These are phyloP conservation scores for Hypoxylon sp. DNA, from an alignment of 2,329 filamentous ascomycete species.

Conservation along the genomic window DNA sequence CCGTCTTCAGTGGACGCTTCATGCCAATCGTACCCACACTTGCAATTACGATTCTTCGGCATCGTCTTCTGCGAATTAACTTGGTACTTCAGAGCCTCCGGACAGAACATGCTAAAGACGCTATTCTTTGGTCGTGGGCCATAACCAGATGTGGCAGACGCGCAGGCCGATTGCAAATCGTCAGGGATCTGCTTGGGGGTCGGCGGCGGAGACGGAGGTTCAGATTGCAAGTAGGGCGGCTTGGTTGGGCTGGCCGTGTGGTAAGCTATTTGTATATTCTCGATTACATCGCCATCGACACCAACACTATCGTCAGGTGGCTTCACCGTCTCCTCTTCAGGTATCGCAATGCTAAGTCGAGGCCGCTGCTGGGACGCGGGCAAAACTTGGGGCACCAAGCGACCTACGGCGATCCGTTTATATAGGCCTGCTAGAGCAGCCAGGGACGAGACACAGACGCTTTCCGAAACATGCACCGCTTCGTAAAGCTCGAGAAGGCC, in stretches of 20 bases:
- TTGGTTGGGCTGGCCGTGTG: constrained; percentile 50
- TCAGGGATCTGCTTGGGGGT: constrained; percentile 50
- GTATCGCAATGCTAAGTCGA: constrained; percentile 35
- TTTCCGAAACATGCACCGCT: constrained; percentile 56
- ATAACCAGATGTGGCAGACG: constrained; percentile 31
- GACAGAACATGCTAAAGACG: constrained; percentile 60
- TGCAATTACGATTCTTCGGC: constrained; percentile 50
- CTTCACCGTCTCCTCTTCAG: constrained; percentile 38
- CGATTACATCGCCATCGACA: constrained; percentile 41
- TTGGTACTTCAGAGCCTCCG: constrained; percentile 59
- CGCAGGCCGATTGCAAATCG: constrained; percentile 46
- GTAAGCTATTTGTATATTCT: constrained; percentile 47
- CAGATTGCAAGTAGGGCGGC: constrained; percentile 46
- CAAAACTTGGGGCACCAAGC: constrained; percentile 50
- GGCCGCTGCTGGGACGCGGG: constrained; percentile 32
- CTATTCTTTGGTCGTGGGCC: constrained; percentile 54
- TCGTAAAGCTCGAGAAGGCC: constrained; percentile 55
- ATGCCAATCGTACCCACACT: constrained; percentile 58
- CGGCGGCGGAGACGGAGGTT: constrained; percentile 55
- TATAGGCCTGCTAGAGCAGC: constrained; percentile 57
- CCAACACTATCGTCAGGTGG: constrained; percentile 46
- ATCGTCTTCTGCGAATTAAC: constrained; percentile 55
- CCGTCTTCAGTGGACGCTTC: constrained; percentile 35
- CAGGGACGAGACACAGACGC: constrained; percentile 53
- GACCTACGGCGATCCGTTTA: constrained; percentile 54